phyloP scores from a whole-genome alignment of 2,329 filamentous ascomycete genomes.

The Zymoseptoria pseudotritici region DNA sequence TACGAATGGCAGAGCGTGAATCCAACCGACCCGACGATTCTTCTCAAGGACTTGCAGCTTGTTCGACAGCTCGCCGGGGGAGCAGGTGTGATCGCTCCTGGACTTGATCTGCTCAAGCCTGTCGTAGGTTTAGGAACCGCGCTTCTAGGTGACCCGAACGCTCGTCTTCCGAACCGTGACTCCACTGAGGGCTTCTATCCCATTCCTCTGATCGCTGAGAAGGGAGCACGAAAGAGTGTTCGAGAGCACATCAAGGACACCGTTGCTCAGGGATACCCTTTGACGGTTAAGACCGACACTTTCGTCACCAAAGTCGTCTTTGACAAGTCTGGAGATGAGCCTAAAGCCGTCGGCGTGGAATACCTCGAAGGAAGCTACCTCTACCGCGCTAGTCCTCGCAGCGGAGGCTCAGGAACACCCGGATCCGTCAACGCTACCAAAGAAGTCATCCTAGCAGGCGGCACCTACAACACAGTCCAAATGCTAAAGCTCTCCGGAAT shows the following conservation, averaged over 20 bases:
- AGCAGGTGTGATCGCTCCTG: constrained; percentile 17
- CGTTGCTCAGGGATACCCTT: constrained; percentile 44
- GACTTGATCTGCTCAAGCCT: constrained; percentile 32
- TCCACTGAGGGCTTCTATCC: constrained; percentile 46
- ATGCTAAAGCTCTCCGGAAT: constrained; percentile 59
- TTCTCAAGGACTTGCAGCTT: constrained; percentile 15
- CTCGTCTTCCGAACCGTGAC: constrained; percentile 40
- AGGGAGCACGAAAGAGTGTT: constrained; percentile 46
- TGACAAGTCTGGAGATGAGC: constrained; percentile 50
- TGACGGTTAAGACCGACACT: constrained; percentile 53
- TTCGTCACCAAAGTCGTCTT: constrained; percentile 60
- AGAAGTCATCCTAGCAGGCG: constrained; percentile 43
- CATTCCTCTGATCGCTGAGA: constrained; percentile 48
- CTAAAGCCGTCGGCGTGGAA: constrained; percentile 42
- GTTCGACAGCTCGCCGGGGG: constrained; percentile 17
- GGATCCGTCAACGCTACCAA: constrained; percentile 37
- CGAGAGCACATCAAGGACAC: constrained; percentile 49
- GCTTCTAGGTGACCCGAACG: constrained; percentile 34
- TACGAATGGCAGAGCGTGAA: constrained; percentile 33
- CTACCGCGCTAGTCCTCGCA: constrained; percentile 34
- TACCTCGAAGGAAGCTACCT: constrained; percentile 35
- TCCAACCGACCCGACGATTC: constrained; percentile 18
- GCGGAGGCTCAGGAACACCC: constrained; percentile 28
- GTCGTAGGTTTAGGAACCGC: constrained; percentile 37
- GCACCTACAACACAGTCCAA: constrained; percentile 58